Conservation (phyloP, 2,329 filamentous ascomycete genomes). For the Raffaelea deltoideospora region DNA sequence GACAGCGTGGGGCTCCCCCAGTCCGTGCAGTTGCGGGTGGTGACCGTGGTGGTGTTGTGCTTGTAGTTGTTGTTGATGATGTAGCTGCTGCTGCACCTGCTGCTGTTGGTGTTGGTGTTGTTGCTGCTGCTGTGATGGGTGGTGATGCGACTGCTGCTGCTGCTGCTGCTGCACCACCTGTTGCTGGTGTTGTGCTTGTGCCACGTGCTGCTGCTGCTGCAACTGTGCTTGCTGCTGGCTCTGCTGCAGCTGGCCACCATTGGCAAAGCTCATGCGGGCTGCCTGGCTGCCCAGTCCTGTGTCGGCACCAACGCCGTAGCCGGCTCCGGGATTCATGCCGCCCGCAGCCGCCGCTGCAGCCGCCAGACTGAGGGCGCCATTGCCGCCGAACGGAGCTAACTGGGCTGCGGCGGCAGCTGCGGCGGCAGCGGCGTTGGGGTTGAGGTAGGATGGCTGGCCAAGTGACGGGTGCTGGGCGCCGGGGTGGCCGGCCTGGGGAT, state of each 20-base stretch:
- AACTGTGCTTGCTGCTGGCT: slow-evolving; percentile 45
- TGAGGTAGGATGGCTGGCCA: slow-evolving; percentile 57
- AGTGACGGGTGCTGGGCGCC: slow-evolving; percentile 35
- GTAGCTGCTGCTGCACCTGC: slow-evolving; percentile 16
- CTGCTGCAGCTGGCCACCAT: slow-evolving; percentile 45
- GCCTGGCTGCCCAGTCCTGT: slow-evolving; percentile 76
- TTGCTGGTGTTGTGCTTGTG: slow-evolving; percentile 16
- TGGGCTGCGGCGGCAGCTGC: slow-evolving; percentile 24
- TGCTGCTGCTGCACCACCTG: slow-evolving; percentile 28
- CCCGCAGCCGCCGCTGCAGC: slow-evolving; percentile 18
- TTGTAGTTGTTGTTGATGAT: slow-evolving; percentile 42
- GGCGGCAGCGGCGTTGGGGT: slow-evolving; percentile 33
- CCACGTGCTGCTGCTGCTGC: slow-evolving; percentile 8
- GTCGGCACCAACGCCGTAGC: slow-evolving; percentile 37
- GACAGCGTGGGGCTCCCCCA: slow-evolving; percentile 35
- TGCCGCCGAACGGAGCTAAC: slow-evolving; percentile 52
- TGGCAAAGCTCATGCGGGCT: slow-evolving; percentile 73
- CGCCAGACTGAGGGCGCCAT: slow-evolving; percentile 36
- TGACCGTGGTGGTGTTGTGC: slow-evolving; percentile 36
- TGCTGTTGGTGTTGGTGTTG: slow-evolving; percentile 20
- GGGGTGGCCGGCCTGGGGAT: slow-evolving; percentile 30
- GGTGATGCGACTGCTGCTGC: slow-evolving; percentile 30
- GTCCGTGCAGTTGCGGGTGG: slow-evolving; percentile 13
- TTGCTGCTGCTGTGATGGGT: slow-evolving; percentile 40
- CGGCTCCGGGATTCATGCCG: slow-evolving; percentile 32